These are phyloP conservation scores for Solanum infundibuliforme DNA, from an alignment of 257 asterid genomes.

Conservation along the genomic window DNA sequence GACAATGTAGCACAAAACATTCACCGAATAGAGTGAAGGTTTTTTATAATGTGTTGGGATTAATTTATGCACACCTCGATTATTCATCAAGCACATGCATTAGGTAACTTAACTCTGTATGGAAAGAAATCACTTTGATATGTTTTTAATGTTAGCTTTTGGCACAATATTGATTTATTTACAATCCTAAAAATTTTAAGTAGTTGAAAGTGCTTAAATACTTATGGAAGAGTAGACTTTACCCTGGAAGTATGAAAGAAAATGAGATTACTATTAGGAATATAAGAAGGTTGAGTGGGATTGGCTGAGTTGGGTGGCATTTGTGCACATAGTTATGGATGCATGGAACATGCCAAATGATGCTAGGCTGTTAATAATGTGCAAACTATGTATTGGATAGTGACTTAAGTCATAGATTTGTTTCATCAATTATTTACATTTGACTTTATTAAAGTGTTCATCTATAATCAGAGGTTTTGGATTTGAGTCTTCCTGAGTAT, in stretches of 20 bases:
- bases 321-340: background rate
- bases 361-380: background rate
- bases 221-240: background rate
- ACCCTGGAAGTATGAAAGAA: background rate
- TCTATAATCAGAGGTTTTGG: too few relatives aligned
- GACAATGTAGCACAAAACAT: background rate
- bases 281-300: background rate
- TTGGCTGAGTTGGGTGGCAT: background rate
- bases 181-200: background rate
- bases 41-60: background rate
- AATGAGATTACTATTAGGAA: background rate
- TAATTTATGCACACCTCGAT: rapidly evolving
- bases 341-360: background rate
- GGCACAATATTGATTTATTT: background rate
- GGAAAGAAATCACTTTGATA: background rate
- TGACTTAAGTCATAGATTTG: background rate
- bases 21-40: background rate
- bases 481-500: rapidly evolving
- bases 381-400: background rate
- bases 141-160: background rate
- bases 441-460: background rate
- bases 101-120: background rate
- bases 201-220: background rate
- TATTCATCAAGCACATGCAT: background rate
- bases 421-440: background rate